These are phyloP conservation scores for Myotisia sp. DNA, from an alignment of 2,329 filamentous ascomycete genomes.

Conservation along the genomic window DNA sequence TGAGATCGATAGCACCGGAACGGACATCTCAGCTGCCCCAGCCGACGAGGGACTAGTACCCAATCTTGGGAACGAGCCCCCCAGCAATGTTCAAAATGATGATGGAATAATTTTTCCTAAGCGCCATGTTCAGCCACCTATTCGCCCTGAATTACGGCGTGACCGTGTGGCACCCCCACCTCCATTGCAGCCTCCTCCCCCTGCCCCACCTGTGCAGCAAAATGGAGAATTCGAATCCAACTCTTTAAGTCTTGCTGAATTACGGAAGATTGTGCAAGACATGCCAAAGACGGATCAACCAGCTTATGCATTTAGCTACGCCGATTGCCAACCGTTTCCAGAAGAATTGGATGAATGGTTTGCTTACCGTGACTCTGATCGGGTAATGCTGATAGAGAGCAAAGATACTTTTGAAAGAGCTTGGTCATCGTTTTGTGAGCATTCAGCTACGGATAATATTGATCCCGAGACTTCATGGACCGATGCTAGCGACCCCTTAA, in stretches of 20 bases:
- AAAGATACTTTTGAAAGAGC: slow-evolving; percentile 63
- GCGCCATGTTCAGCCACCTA: slow-evolving; percentile 13
- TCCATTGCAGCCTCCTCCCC: slow-evolving; percentile 30
- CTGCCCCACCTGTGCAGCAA: slow-evolving; percentile 30
- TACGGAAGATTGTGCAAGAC: slow-evolving; percentile 59
- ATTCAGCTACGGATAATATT: slow-evolving; percentile 18
- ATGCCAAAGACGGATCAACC: slow-evolving; percentile 54
- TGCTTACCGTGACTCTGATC: slow-evolving; percentile 75
- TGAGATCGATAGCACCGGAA: slow-evolving; percentile 36
- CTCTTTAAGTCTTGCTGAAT: slow-evolving; percentile 60
- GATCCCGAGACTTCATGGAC: slow-evolving; percentile 47
- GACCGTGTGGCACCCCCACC: slow-evolving; percentile 27
- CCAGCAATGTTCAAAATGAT: slow-evolving; percentile 10
- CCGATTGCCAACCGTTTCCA: slow-evolving; percentile 57
- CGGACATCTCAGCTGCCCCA: slow-evolving; percentile 32
- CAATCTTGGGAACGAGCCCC: slow-evolving; percentile 13
- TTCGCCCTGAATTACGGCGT: slow-evolving; percentile 25
- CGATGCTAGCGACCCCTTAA: slow-evolving; percentile 42
- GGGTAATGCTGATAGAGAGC: slow-evolving; percentile 59
- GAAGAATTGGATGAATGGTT: slow-evolving; percentile 98
- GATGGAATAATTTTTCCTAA: slow-evolving; percentile 10
- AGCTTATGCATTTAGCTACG: slow-evolving; percentile 75
- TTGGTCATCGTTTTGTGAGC: slow-evolving; percentile 47
- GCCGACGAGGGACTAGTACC: slow-evolving; percentile 32
- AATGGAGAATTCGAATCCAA: slow-evolving; percentile 36